Evolutionary conservation across 1,139 yeast genomes (phyloP), one percentile per base, ranked within the genome.

Genomic region (Debaryomyces psychrophilus): DNA sequence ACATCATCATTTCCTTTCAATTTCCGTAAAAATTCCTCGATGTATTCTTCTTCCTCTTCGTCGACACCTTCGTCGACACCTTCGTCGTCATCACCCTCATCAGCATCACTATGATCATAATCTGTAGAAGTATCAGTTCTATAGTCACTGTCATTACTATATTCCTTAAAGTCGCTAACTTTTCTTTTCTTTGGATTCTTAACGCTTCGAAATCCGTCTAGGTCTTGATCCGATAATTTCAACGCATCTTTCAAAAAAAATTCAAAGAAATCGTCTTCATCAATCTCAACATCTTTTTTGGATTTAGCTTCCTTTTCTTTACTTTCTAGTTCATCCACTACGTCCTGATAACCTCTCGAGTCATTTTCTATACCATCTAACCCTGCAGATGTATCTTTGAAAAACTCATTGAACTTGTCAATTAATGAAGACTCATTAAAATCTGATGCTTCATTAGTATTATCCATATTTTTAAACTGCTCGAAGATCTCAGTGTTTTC

Each of bases 261-360:
- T 58, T 82, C 87, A 57, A 82, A 74, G 59, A 83, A 81, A 56
- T 82, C 88, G 56, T 84, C 89, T 49, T 81, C 85, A 54, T 77
- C 80, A 11, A 82, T 76, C 41, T 65, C 75, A 5, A 71, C 62
- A 11, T 37, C 36, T 11, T 37, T 15, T 5, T 22, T 11, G 3
- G 17, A 9, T 22, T 14, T 25, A 9, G 2, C 54, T 60, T 55
- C 59, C 15, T 51, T 51, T 7, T 46, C 44, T 3, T 50, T 57
- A 6, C 47, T 50, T 3, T 44, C 47, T 12, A 37, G 37, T 5
- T 31, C 34, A 5, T 29, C 20, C 14, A 5, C 18, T 34, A 39
- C 18, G 22, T 48, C 48, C 7, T 46, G 50, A 7, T 44, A 50
- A 20, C 48, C 53, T 8, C 29, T 29, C 9, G 41, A 44, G 5